Evolutionary conservation across 2,329 filamentous ascomycete genomes (phyloP).

Genomic region (Aphanocladium album): DNA sequence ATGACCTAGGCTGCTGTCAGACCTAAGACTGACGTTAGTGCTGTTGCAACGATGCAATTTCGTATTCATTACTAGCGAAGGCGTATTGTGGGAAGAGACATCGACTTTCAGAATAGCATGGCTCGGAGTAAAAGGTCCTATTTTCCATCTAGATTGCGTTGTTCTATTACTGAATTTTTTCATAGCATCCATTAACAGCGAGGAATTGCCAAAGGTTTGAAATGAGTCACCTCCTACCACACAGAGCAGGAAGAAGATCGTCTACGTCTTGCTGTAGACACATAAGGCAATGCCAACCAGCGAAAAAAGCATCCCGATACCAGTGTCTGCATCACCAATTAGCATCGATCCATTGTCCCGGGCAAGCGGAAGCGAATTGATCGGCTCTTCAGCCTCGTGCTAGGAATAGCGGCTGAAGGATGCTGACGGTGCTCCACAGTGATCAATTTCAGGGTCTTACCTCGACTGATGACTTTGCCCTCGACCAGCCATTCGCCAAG

Average conservation of each 20-base stretch:
- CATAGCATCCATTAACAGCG: neutral
- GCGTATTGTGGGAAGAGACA: neutral
- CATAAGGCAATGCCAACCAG: slow-evolving; percentile 77
- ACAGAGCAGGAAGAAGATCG: neutral
- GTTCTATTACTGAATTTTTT: neutral
- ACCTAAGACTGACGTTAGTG: neutral
- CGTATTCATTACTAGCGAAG: neutral
- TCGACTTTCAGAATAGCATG: slow-evolving; percentile 11
- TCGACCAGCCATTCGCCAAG: slow-evolving; percentile 94
- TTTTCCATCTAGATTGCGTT: slow-evolving; percentile 4
- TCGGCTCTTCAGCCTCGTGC: neutral
- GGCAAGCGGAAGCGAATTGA: neutral
- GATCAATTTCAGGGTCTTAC: slow-evolving; percentile 41
- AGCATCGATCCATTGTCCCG: neutral
- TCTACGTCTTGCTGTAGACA: slow-evolving; percentile 58
- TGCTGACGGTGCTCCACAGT: neutral
- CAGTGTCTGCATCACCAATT: slow-evolving; percentile 57
- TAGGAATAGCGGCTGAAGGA: neutral
- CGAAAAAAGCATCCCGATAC: slow-evolving; percentile 75
- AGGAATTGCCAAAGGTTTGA: too few species aligned
- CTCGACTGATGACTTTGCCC: slow-evolving; percentile 78
- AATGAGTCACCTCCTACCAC: neutral
- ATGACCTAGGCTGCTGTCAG: neutral
- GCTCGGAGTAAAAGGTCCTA: neutral
- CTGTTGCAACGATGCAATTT: neutral